Percentiles rank a stretch among this genome's conserved stretches.
phyloP scores from a whole-genome alignment of 371 early-diverging fungal genomes.

The Vairimorpha ceranae region DNA sequence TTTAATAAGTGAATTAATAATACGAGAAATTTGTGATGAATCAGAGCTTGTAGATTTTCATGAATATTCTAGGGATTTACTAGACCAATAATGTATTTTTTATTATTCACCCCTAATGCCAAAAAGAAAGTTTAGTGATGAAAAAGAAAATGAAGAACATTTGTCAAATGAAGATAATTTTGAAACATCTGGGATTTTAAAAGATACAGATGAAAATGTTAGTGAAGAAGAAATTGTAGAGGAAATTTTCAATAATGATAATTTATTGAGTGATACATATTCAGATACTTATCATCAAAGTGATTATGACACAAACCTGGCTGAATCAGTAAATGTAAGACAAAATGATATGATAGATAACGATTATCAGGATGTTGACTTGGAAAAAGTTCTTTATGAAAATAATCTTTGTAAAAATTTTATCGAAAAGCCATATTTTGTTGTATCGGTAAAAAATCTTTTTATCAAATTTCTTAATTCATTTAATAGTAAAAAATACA shows the following conservation, averaged over 20 bases:
- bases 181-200: background rate
- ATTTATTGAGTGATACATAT: background rate
- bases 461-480: slow-evolving; percentile 46
- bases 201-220: background rate
- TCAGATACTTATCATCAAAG: background rate
- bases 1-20: slow-evolving; percentile 9
- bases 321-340: background rate
- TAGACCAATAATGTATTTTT: background rate
- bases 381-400: slow-evolving; percentile 12
- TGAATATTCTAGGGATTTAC: background rate
- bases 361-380: slow-evolving; percentile 2
- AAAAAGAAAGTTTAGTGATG: slow-evolving; percentile 1
- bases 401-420: slow-evolving; percentile 16
- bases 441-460: slow-evolving; percentile 25
- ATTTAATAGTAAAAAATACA: slow-evolving; percentile 52
- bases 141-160: background rate
- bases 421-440: slow-evolving; percentile 33
- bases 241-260: background rate
- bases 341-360: background rate
- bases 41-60: background rate
- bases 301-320: background rate
- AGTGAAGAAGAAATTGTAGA: background rate
- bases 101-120: background rate
- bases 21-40: slow-evolving; percentile 1
- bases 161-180: background rate